Percentiles rank a stretch among this genome's conserved stretches.
Conservation (phyloP, 2,329 filamentous ascomycete genomes). For the Zalaria sp. region DNA sequence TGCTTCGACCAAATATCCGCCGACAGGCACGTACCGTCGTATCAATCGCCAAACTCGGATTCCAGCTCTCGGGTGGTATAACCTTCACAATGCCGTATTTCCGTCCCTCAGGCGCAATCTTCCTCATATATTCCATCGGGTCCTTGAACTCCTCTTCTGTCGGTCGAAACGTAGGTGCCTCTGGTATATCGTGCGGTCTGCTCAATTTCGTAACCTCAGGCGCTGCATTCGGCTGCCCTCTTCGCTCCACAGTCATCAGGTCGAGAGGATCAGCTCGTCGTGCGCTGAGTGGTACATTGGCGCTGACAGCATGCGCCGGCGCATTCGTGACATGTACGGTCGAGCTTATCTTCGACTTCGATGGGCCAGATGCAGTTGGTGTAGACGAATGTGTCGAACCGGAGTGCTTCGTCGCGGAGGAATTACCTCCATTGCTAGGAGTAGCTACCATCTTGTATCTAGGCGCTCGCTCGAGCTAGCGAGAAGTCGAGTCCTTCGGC, state of each 20-base stretch:
- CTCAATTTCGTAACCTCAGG: conserved; percentile 63
- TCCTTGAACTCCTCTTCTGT: conserved; percentile 92
- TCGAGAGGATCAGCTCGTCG: conserved; percentile 59
- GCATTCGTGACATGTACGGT: conserved; percentile 17
- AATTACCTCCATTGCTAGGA: conserved; percentile 11
- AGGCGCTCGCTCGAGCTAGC: not conserved
- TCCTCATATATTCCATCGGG: conserved; percentile 83
- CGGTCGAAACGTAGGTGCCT: conserved; percentile 81
- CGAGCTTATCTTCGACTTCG: conserved; percentile 6
- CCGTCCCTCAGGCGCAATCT: conserved; percentile 72
- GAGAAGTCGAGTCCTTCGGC: too few species aligned
- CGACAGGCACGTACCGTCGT: conserved; percentile 57
- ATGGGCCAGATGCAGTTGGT: conserved; percentile 2
- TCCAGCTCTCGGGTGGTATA: conserved; percentile 86
- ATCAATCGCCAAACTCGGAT: conserved; percentile 88
- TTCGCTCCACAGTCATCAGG: conserved; percentile 77
- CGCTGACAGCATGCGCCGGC: conserved; percentile 24
- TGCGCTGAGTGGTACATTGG: conserved; percentile 45
- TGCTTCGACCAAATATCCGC: not conserved
- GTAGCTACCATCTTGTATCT: conserved; percentile 14
- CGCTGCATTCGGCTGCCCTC: conserved; percentile 64
- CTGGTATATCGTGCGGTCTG: conserved; percentile 70
- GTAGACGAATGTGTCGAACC: conserved; percentile 1
- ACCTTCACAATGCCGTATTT: conserved; percentile 93
- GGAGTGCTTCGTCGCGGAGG: conserved; percentile 2